A percentile compares a stretch with the other conserved stretches of the same genome.
These are phyloP conservation scores for Primulina tabacum DNA, from an alignment of 257 asterid genomes.

Conservation along the genomic window DNA sequence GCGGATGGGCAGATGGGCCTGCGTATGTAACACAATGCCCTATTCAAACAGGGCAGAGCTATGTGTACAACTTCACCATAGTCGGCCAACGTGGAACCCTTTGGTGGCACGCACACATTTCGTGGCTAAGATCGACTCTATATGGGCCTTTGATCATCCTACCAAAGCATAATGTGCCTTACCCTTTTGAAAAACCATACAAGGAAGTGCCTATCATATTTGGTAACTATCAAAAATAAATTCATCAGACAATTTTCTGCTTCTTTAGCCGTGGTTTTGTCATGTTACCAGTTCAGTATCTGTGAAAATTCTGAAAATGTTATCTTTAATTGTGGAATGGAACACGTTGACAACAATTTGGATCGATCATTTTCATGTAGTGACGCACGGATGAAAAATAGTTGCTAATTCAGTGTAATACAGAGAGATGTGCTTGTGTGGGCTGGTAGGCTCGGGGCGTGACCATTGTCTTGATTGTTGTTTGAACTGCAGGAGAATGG, in stretches of 20 bases:
- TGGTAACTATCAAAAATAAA: constrained; percentile 33
- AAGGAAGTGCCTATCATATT: constrained; percentile 59
- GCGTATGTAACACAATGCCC: constrained; percentile 54
- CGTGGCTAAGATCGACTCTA: constrained; percentile 51
- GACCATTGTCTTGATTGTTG: neutral
- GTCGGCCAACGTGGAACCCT: constrained; percentile 57
- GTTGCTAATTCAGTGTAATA: no score
- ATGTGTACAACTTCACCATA: constrained; percentile 41
- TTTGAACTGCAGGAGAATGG: constrained; percentile 42
- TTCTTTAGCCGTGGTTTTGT: neutral
- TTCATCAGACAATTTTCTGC: neutral
- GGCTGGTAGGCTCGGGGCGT: no score
- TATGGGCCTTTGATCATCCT: constrained; percentile 62
- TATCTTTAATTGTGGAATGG: no score
- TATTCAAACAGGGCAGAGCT: constrained; percentile 46
- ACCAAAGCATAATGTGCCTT: constrained; percentile 42
- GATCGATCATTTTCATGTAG: no score
- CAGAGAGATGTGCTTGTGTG: no score
- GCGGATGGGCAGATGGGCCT: constrained; percentile 66
- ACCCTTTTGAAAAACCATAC: constrained; percentile 52
- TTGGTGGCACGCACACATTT: constrained; percentile 54
- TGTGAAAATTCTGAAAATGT: no score
- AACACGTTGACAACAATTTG: no score
- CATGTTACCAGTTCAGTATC: neutral
- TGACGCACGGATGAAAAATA: no score